Percentiles rank a stretch among this genome's conserved stretches.
Conservation (phyloP, 129 eudicot genomes). For the Lactuca sativa region DNA sequence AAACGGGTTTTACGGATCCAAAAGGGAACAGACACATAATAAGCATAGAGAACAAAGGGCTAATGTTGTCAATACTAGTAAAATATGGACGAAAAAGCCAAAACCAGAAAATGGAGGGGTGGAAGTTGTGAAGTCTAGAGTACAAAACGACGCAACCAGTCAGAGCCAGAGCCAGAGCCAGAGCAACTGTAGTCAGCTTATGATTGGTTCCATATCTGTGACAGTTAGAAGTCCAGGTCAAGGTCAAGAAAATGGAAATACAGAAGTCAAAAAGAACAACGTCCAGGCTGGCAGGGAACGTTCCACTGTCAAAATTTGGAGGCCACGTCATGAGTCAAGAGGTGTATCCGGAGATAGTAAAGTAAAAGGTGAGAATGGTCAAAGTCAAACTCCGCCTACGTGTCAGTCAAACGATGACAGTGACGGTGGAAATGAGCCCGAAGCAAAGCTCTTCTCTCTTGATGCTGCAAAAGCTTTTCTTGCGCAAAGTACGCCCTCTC, state of each 20-base stretch:
- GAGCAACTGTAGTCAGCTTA: constrained; percentile 43
- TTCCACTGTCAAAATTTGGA: constrained; percentile 50
- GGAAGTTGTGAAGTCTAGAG: constrained; percentile 28
- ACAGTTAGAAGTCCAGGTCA: constrained; percentile 38
- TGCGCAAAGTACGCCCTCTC: constrained; percentile 46
- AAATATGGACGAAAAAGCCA: constrained; percentile 66
- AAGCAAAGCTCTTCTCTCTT: constrained; percentile 31
- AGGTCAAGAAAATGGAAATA: constrained; percentile 26
- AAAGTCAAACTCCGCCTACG: neutral
- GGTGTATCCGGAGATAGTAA: constrained; percentile 29
- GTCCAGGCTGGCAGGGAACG: constrained; percentile 27
- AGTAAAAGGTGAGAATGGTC: constrained; percentile 13
- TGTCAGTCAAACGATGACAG: neutral
- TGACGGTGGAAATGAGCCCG: constrained; percentile 12
- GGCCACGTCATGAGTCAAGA: constrained; percentile 39
- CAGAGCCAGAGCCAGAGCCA: constrained; percentile 11
- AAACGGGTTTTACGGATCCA: constrained; percentile 52
- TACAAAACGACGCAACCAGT: constrained; percentile 36
- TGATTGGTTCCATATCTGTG: constrained; percentile 89
- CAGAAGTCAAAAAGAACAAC: constrained; percentile 33
- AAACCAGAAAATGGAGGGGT: constrained; percentile 42
- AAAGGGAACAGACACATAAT: constrained; percentile 48
- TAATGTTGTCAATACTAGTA: constrained; percentile 24
- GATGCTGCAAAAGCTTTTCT: constrained; percentile 61
- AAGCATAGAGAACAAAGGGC: constrained; percentile 49